These are phyloP conservation scores for Suaeda aralocaspica DNA, from an alignment of 148 eudicot genomes.

Conservation along the genomic window DNA sequence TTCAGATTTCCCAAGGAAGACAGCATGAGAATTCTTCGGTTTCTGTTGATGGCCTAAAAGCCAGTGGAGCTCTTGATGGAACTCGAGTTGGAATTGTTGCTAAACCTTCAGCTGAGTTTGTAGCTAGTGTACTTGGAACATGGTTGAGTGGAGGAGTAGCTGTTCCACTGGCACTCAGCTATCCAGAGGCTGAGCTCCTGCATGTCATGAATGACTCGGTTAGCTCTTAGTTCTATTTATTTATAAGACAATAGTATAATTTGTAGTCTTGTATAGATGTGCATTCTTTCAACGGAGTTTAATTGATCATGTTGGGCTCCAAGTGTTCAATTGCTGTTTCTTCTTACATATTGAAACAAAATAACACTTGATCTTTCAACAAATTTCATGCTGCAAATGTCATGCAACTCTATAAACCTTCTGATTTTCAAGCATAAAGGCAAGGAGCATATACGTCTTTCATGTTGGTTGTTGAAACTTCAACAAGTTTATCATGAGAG, in stretches of 20 bases:
- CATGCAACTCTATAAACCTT: neutral
- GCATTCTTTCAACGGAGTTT: neutral
- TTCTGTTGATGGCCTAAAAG: slow-evolving; percentile 42
- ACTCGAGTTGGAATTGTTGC: slow-evolving; percentile 93
- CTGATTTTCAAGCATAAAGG: neutral
- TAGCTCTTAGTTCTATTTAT: slow-evolving; percentile 23
- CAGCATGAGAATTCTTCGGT: slow-evolving; percentile 9
- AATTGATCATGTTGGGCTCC: neutral
- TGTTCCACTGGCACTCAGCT: slow-evolving; percentile 97
- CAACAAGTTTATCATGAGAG: slow-evolving; percentile 1
- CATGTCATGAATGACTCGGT: slow-evolving; percentile 99
- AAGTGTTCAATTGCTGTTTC: neutral
- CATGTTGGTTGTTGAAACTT: neutral
- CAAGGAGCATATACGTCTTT: neutral
- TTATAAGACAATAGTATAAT: slow-evolving; percentile 5
- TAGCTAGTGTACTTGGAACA: slow-evolving; percentile 84
- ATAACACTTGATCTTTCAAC: neutral
- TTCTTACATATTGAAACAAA: neutral
- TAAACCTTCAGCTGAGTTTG: slow-evolving; percentile 95
- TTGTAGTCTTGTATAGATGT: neutral
- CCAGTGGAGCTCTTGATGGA: slow-evolving; percentile 49
- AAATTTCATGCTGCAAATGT: neutral
- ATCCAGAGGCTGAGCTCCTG: slow-evolving; percentile 93
- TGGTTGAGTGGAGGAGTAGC: slow-evolving; percentile 98
- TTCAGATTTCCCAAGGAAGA: slow-evolving; percentile 24